These are phyloP conservation scores for Amphichorda felina DNA, from an alignment of 2,329 filamentous ascomycete genomes.

Conservation along the genomic window DNA sequence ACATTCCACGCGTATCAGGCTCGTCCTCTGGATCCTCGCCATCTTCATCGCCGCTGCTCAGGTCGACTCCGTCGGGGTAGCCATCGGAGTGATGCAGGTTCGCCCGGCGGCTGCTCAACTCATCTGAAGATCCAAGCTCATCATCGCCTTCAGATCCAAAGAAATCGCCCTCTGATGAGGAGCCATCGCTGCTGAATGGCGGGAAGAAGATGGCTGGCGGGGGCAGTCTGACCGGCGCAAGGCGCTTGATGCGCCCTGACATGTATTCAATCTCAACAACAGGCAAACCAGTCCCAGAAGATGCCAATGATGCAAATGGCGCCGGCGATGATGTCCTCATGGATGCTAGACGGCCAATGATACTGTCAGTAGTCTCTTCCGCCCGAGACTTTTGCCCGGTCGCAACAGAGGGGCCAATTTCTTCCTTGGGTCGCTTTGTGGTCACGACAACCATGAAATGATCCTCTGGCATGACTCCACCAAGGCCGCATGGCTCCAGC, in stretches of 20 bases:
- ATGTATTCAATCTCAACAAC: slow-evolving; percentile 33
- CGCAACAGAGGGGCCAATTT: slow-evolving; percentile 2
- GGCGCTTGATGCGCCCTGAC: slow-evolving; percentile 24
- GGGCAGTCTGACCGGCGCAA: slow-evolving; percentile 36
- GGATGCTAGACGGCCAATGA: slow-evolving; percentile 27
- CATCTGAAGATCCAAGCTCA: slow-evolving; percentile 15
- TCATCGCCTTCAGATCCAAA: slow-evolving; percentile 14
- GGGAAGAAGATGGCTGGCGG: slow-evolving; percentile 40
- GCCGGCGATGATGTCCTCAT: slow-evolving; percentile 14
- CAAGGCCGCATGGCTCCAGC: slow-evolving; percentile 46
- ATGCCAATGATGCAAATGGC: not conserved
- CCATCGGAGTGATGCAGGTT: slow-evolving; percentile 26
- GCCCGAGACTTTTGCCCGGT: slow-evolving; percentile 6
- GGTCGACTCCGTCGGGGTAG: slow-evolving; percentile 25
- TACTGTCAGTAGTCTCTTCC: slow-evolving; percentile 22
- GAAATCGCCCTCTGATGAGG: slow-evolving; percentile 18
- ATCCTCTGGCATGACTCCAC: slow-evolving; percentile 49
- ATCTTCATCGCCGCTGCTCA: slow-evolving; percentile 28
- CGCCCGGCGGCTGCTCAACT: slow-evolving; percentile 18
- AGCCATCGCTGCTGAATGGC: slow-evolving; percentile 29
- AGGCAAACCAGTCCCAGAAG: slow-evolving; percentile 1
- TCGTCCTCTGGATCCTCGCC: slow-evolving; percentile 25
- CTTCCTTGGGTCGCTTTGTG: slow-evolving; percentile 29
- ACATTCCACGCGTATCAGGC: slow-evolving; percentile 15
- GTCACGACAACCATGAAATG: slow-evolving; percentile 47